These are phyloP conservation scores for Epichloe gansuensis DNA, from an alignment of 2,329 filamentous ascomycete species.

Conservation along the genomic window DNA sequence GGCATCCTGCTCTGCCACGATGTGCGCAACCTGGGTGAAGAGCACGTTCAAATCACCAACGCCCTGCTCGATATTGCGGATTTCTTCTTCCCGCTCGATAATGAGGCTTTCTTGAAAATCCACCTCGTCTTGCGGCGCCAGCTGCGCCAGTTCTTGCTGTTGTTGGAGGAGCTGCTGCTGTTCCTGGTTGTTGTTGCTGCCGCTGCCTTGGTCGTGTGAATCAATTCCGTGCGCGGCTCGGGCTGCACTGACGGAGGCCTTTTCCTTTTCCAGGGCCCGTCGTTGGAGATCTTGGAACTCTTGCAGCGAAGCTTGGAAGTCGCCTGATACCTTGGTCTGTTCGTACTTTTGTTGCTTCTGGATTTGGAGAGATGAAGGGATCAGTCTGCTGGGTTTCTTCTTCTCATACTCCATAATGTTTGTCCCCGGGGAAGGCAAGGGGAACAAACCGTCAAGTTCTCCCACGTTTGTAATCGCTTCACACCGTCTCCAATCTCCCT, in stretches of 20 bases:
- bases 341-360: conserved; percentile 94
- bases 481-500: conserved; percentile 87
- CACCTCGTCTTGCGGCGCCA: conserved; percentile 87
- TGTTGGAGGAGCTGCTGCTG: conserved; percentile 44
- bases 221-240: conserved; percentile 64
- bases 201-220: conserved; percentile 7
- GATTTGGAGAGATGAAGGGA: conserved; percentile 34
- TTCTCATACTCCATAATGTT: neutral
- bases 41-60: conserved; percentile 93
- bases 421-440: neutral
- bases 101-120: conserved; percentile 96
- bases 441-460: conserved; percentile 59
- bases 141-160: conserved; percentile 62
- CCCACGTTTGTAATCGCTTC: conserved; percentile 83
- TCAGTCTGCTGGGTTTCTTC: neutral
- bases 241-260: conserved; percentile 71
- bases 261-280: conserved; percentile 81
- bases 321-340: conserved; percentile 85
- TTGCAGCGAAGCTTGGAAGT: conserved; percentile 77
- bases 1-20: conserved; percentile 83
- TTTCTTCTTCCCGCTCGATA: conserved; percentile 91
- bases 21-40: conserved; percentile 95
- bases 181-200: conserved; percentile 14
- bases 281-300: conserved; percentile 93
- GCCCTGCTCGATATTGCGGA: conserved; percentile 92